Evolutionary conservation across 495 filamentous ascomycete genomes (phyloP).

Genomic region (Opeltia flavorubescens): DNA sequence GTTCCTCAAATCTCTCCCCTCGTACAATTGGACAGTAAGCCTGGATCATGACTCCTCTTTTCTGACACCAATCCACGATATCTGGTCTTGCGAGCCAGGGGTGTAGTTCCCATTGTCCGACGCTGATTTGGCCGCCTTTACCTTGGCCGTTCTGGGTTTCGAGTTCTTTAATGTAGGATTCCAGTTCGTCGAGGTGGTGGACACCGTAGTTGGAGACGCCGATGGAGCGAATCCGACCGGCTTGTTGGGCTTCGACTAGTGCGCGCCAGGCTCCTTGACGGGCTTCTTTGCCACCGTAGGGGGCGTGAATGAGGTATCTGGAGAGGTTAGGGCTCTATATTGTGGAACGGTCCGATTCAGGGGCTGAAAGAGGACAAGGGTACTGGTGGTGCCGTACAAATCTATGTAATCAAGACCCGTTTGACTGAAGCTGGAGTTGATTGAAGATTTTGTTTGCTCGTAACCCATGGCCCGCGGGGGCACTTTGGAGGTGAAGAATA

Average conservation of each 20-base stretch:
- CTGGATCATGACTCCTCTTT: conserved; percentile 55
- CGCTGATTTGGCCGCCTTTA: conserved; percentile 59
- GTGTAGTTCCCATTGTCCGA: conserved; percentile 84
- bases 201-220: conserved; percentile 44
- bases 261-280: conserved; percentile 39
- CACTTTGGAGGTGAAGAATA: conserved; percentile 47
- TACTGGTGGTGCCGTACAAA: conserved; percentile 23
- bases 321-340: neutral
- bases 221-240: conserved; percentile 36
- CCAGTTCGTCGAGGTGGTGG: conserved; percentile 46
- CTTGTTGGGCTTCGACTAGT: conserved; percentile 39
- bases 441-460: conserved; percentile 34
- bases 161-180: conserved; percentile 55
- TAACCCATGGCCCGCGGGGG: conserved; percentile 32
- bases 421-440: conserved; percentile 32
- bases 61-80: conserved; percentile 60
- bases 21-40: conserved; percentile 72
- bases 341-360: neutral
- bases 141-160: conserved; percentile 46
- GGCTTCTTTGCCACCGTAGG: conserved; percentile 36
- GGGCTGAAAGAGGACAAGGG: no score
- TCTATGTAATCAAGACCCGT: conserved; percentile 41
- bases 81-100: conserved; percentile 71
- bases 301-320: conserved; percentile 39
- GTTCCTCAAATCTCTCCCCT: conserved; percentile 51